Evolutionary conservation across 179 eudicot genomes (phyloP).

Genomic region (Beta macrorhiza): DNA sequence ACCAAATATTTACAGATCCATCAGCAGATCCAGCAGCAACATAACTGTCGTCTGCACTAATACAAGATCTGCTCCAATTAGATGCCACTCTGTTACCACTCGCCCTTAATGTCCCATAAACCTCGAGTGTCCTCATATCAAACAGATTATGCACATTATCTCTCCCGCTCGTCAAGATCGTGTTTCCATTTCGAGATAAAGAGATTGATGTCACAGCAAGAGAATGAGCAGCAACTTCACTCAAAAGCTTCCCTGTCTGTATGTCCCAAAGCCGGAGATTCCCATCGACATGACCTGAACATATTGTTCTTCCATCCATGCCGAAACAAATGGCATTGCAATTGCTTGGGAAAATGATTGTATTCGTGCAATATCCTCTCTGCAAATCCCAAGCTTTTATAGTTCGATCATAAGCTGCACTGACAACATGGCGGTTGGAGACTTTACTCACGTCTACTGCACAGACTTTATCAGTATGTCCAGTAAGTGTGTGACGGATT

Average conservation of each 20-base stretch:
- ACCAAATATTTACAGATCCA: slow-evolving; percentile 85
- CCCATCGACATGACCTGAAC: slow-evolving; percentile 92
- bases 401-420: slow-evolving; percentile 88
- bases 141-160: slow-evolving; percentile 88
- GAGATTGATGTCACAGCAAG: slow-evolving; percentile 72
- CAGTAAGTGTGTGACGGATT: slow-evolving; percentile 82
- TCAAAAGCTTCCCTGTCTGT: slow-evolving; percentile 70
- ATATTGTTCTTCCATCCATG: slow-evolving; percentile 79
- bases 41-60: slow-evolving; percentile 83
- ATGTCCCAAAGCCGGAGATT: slow-evolving; percentile 88
- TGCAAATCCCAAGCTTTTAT: slow-evolving; percentile 92
- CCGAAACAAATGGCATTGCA: slow-evolving; percentile 77
- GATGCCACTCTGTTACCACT: slow-evolving; percentile 75
- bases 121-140: slow-evolving; percentile 75
- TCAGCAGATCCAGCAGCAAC: slow-evolving; percentile 97
- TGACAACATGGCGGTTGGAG: slow-evolving; percentile 65
- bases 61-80: slow-evolving; percentile 94
- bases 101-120: slow-evolving; percentile 70
- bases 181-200: slow-evolving; percentile 69
- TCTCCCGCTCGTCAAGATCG: slow-evolving; percentile 82
- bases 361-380: slow-evolving; percentile 78
- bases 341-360: slow-evolving; percentile 76
- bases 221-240: slow-evolving; percentile 92
- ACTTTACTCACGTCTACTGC: slow-evolving; percentile 90
- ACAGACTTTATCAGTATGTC: slow-evolving; percentile 85